Base-by-base conservation (phyloP, 345 rosid genomes). In the Jatropha curcas region DNA sequence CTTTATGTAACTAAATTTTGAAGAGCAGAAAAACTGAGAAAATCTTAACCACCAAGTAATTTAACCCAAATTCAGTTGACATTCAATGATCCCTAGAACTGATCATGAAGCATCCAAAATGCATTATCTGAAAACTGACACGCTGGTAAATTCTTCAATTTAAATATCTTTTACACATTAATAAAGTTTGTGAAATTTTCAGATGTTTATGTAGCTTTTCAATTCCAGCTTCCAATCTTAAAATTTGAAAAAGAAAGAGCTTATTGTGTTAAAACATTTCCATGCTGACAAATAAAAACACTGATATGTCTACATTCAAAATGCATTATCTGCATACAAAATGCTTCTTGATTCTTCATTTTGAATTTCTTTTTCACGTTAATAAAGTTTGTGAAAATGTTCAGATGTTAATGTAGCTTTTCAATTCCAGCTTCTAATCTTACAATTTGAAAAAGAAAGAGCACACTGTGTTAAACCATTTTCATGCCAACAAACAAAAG, bases 1-100 rank as follows among this genome's bases (percentile, higher is more conserved):
- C 43, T 65, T 53, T 59, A 24, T 13, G 16, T 68, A 68, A 58
- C 67, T 63, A 81, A 71, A 74, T 14, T 55, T 55, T 59, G 24
- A 30, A 57, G 43, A 69, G 22, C 51, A 65, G 50, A 51, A 50
- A 63, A 3, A 68, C 33, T 27, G 43, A 64, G 14, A 34, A 67
- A 45, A 41, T 39, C 50, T 39, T 5, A 35, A 27, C 63, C 37
- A 52, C 56, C 24, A 10, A 2, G 20, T 30, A 27, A n/a, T 31
- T 8, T 20, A 12, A 67, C 27, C 13, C 43, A 50, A 66, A 17
- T 31, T 22, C 56, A 58, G 41, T 27, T 16, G 27, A 70, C 41
- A 43, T 70, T 59, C 24, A 45, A 71, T n/a, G 7, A 59, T 71
- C 65, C 30, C 24, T 33, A 19, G n/a, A 66, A 71, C 39, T 20